Percentiles rank a stretch among this genome's conserved stretches.
phyloP scores from a whole-genome alignment of 495 filamentous ascomycete genomes.

The Penicillium steckii region DNA sequence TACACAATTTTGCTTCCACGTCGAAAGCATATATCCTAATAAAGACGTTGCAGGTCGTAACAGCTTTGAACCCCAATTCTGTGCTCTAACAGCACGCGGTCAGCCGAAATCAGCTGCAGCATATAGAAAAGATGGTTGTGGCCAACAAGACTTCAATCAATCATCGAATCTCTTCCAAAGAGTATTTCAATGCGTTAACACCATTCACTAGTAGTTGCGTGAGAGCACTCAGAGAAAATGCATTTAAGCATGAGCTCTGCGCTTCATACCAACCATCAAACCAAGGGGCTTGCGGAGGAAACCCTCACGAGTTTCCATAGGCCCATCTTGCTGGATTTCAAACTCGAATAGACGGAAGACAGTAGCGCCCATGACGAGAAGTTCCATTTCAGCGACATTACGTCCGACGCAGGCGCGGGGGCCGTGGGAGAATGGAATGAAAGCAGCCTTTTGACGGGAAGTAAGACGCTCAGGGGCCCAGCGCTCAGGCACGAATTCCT shows the following conservation, averaged over 20 bases:
- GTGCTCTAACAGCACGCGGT: neutral
- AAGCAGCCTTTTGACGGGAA: slow-evolving; percentile 68
- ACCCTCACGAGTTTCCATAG: slow-evolving; percentile 78
- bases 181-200: too few relatives aligned
- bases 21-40: neutral
- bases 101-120: neutral
- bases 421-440: slow-evolving; percentile 81
- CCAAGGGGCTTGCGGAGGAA: slow-evolving; percentile 87
- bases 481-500: slow-evolving; percentile 79
- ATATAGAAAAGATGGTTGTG: too few relatives aligned
- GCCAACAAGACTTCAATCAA: too few relatives aligned
- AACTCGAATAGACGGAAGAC: slow-evolving; percentile 78
- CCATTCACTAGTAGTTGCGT: too few relatives aligned
- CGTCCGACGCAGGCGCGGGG: slow-evolving; percentile 80
- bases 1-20: slow-evolving; percentile 12
- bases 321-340: slow-evolving; percentile 61
- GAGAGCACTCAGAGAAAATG: too few relatives aligned
- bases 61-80: neutral
- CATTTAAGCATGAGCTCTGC: slow-evolving; percentile 28
- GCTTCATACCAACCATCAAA: slow-evolving; percentile 68
- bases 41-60: slow-evolving; percentile 17
- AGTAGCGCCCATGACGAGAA: slow-evolving; percentile 75
- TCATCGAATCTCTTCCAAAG: too few relatives aligned
- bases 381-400: slow-evolving; percentile 92
- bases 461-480: slow-evolving; percentile 61